phyloP scores from a whole-genome alignment of 1,284 basidiomycete genomes.

The Fomitopsis schrenkii region DNA sequence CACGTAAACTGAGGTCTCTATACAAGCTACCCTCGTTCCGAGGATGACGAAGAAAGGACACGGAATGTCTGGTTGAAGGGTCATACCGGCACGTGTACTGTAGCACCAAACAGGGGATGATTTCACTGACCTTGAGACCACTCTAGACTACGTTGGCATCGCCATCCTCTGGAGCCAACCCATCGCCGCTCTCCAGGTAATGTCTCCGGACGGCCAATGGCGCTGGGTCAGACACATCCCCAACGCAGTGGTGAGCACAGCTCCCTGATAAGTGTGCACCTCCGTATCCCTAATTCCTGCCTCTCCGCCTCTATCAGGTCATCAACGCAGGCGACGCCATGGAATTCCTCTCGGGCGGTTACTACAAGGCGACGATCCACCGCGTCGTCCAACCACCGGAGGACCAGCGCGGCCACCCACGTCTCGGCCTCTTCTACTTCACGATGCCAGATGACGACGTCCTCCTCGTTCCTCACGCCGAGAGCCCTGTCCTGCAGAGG shows the following conservation, averaged over 20 bases:
- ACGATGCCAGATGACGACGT: constrained; percentile 24
- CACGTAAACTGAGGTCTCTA: neutral
- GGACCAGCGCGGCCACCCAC: constrained; percentile 43
- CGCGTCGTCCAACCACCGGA: constrained; percentile 42
- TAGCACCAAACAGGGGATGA: neutral
- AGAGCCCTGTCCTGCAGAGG: constrained; percentile 37
- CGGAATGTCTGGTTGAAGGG: constrained; percentile 60
- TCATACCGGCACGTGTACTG: constrained; percentile 43
- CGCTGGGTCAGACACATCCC: constrained; percentile 55
- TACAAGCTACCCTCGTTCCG: constrained; percentile 27
- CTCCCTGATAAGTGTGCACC: neutral
- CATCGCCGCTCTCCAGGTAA: constrained; percentile 53
- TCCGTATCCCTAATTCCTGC: neutral
- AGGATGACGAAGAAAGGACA: constrained; percentile 47
- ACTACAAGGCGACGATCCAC: constrained; percentile 33
- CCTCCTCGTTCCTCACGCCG: constrained; percentile 32
- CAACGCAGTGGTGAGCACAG: constrained; percentile 44
- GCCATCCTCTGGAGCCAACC: constrained; percentile 59
- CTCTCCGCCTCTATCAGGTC: constrained; percentile 26
- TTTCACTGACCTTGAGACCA: neutral
- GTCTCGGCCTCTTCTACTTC: constrained; percentile 54
- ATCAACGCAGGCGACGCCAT: constrained; percentile 61
- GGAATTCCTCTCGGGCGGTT: constrained; percentile 52
- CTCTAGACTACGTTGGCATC: constrained; percentile 48
- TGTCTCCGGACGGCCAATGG: constrained; percentile 48